Conservation (phyloP, 345 rosid genomes). For the Citrus cavaleriei region DNA sequence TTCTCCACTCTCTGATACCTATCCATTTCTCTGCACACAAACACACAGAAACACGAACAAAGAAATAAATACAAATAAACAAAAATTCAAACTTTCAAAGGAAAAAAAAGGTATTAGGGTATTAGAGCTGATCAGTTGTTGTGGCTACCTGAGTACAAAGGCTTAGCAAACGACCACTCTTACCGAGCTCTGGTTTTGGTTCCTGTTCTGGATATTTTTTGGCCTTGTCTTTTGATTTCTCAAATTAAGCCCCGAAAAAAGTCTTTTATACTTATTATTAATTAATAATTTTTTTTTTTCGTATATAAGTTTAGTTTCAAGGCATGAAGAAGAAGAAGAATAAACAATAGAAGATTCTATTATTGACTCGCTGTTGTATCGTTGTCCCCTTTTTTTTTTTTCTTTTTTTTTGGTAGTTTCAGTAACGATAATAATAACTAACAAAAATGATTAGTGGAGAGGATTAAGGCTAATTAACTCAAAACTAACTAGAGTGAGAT, state of each 20-base stretch:
- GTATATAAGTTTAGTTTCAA: no score
- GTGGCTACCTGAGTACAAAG: background rate
- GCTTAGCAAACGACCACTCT: no score
- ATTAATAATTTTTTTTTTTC: no score
- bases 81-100: background rate
- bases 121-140: background rate
- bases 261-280: background rate
- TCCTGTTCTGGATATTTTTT: no score
- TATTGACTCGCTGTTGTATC: background rate
- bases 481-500: background rate
- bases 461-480: background rate
- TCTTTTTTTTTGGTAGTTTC: background rate
- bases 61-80: background rate
- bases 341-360: background rate
- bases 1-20: constrained; percentile 75
- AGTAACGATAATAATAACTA: background rate
- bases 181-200: no score
- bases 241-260: constrained; percentile 7
- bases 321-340: background rate
- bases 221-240: constrained; percentile 5
- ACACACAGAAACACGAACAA: background rate
- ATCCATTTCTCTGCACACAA: constrained; percentile 43
- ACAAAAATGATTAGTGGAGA: background rate
- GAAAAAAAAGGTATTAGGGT: background rate
- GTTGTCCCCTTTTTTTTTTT: no score